Base-by-base conservation (phyloP, 768 basidiomycete genomes). In the Kwoniella sp. region DNA sequence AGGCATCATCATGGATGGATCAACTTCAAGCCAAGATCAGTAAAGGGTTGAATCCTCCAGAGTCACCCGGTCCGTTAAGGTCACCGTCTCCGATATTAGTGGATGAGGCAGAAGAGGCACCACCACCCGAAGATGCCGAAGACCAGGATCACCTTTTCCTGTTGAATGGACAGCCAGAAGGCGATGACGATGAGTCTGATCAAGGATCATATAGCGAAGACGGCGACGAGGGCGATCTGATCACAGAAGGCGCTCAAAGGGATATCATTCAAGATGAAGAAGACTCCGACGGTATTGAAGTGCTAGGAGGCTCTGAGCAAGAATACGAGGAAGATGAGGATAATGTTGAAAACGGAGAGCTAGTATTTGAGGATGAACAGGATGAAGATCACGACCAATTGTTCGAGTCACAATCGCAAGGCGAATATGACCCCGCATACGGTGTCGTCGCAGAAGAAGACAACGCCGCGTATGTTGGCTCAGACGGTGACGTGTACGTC, bases 21-120 rank as follows among this genome's bases (percentile, higher is more conserved):
- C 62, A 57, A 2, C 47, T 76, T 4, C 62, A 66, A 58, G 38
- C 58, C 25, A 76, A 76, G 65, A 76, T 76, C 22, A 52, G 65
- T 13, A 47, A 55, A n/a, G 70, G 70, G n/a, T 45, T 70, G 38
- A 62, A 73, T 48, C 72, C 70, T 20, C 68, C 63, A 28, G 45
- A 66, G 11, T 61, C 62, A 8, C 72, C 74, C 2, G 72, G 68
- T 29, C 72, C 74, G 34, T 73, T 72, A 20, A 51, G 70, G 48
- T 73, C 72, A 13, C 74, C 72, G 22, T 73, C 70, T 11, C 72
- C 72, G 2, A 57, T 57, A 2, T 2, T 17, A 20, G n/a, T 31
- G 11, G 51, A 54, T 9, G 31, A 15, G 9, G 41, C 58, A 9
- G 62, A 64, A 26, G 41, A 54, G 5, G 51, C 4, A 13, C 25